A percentile compares a stretch with the other conserved stretches of the same genome.
These are phyloP conservation scores for Suhomyces panamericanus DNA, from an alignment of 1,139 yeast genomes.

Conservation along the genomic window DNA sequence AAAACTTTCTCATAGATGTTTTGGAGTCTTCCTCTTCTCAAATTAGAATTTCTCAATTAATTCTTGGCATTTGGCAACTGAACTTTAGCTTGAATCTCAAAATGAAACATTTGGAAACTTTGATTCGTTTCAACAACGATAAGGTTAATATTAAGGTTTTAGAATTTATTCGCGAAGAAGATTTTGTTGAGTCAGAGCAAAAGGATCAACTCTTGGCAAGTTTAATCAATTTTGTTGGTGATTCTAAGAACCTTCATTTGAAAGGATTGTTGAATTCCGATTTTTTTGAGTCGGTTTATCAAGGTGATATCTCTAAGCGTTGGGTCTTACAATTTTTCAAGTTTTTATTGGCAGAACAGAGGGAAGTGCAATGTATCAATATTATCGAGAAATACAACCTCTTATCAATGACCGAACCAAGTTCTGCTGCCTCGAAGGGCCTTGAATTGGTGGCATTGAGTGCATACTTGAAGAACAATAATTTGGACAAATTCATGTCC, in stretches of 20 bases:
- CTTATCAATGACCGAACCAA: slow-evolving; percentile 1
- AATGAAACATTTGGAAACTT: slow-evolving; percentile 18
- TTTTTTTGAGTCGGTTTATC: slow-evolving; percentile 16
- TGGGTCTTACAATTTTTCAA: slow-evolving; percentile 26
- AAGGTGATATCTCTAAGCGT: slow-evolving; percentile 11
- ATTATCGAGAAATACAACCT: slow-evolving; percentile 13
- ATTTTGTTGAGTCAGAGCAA: too few relatives aligned
- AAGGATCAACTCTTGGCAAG: neutral
- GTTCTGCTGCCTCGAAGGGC: slow-evolving; percentile 12
- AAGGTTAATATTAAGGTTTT: slow-evolving; percentile 29
- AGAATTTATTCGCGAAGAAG: slow-evolving; percentile 16
- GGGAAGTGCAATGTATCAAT: slow-evolving; percentile 11
- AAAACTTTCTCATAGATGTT: slow-evolving; percentile 26
- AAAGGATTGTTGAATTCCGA: slow-evolving; percentile 14
- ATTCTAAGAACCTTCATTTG: slow-evolving; percentile 26
- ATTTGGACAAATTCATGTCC: slow-evolving; percentile 18
- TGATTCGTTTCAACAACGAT: slow-evolving; percentile 30
- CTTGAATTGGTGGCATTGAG: slow-evolving; percentile 15
- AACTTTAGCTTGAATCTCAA: slow-evolving; percentile 19
- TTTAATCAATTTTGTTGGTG: slow-evolving; percentile 16
- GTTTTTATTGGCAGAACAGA: slow-evolving; percentile 17
- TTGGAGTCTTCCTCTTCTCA: slow-evolving; percentile 3
- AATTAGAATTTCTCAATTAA: slow-evolving; percentile 25
- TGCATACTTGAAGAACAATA: slow-evolving; percentile 17
- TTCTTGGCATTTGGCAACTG: slow-evolving; percentile 29